Percentiles rank a stretch among this genome's conserved stretches.
Conservation (phyloP, 2,329 filamentous ascomycete species). For the Orbilia quercus region DNA sequence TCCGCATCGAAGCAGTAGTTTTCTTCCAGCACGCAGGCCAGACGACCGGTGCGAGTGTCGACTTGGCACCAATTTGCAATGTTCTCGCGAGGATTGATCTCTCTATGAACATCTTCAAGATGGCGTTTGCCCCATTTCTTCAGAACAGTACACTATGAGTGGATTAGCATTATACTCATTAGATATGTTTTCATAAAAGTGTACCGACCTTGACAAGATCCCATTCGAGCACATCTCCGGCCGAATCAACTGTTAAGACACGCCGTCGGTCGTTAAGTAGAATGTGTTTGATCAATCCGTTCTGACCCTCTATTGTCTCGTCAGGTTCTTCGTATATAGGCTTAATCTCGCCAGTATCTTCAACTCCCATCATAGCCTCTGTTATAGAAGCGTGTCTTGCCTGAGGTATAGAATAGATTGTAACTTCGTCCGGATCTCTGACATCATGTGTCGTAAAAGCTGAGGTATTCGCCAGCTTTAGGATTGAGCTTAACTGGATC, state of each 20-base stretch:
- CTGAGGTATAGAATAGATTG: slow-evolving; percentile 66
- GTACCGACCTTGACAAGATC: slow-evolving; percentile 80
- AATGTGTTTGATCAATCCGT: slow-evolving; percentile 92
- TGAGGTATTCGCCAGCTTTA: slow-evolving; percentile 86
- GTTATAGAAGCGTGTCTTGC: slow-evolving; percentile 68
- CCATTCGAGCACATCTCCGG: slow-evolving; percentile 94
- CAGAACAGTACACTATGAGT: slow-evolving; percentile 79
- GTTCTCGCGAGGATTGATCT: slow-evolving; percentile 87
- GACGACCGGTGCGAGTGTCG: slow-evolving; percentile 88
- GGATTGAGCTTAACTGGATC: slow-evolving; percentile 80
- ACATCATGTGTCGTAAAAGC: slow-evolving; percentile 70
- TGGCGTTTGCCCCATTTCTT: slow-evolving; percentile 94
- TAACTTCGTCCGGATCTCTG: slow-evolving; percentile 70
- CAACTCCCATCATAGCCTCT: slow-evolving; percentile 68
- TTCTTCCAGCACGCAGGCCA: slow-evolving; percentile 90
- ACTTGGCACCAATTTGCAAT: slow-evolving; percentile 97
- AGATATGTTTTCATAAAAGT: slow-evolving; percentile 4
- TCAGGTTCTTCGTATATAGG: slow-evolving; percentile 76
- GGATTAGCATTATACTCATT: slow-evolving; percentile 57
- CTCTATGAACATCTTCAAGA: slow-evolving; percentile 87
- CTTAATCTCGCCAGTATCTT: slow-evolving; percentile 67
- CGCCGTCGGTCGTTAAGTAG: slow-evolving; percentile 89
- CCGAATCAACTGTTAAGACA: slow-evolving; percentile 91
- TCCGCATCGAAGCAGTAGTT: slow-evolving; percentile 98
- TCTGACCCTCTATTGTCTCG: slow-evolving; percentile 92